phyloP scores from a whole-genome alignment of 1,284 basidiomycete species.

The Phellopilus nigrolimitatus region DNA sequence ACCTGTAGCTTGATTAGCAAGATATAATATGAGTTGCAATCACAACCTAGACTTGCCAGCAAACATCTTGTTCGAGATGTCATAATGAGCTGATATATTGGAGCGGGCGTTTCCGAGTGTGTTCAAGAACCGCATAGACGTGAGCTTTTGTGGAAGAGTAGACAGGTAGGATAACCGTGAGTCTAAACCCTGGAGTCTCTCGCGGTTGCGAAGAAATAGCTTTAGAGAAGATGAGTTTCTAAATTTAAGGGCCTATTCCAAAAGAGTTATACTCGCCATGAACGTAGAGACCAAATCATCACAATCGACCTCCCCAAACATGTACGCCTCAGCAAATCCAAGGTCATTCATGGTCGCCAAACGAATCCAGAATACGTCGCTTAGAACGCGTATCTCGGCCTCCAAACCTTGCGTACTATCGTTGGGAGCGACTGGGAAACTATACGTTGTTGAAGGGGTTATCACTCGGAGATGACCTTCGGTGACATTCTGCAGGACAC shows the following conservation, averaged over 20 bases:
- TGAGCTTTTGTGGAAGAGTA: slow-evolving; percentile 52
- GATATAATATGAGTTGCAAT: no score
- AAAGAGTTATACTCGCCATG: slow-evolving; percentile 36
- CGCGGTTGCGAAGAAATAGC: slow-evolving; percentile 65
- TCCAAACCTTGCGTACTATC: not conserved
- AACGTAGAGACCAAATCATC: slow-evolving; percentile 61
- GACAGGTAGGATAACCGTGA: slow-evolving; percentile 48
- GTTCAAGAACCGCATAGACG: slow-evolving; percentile 57
- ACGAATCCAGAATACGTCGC: slow-evolving; percentile 65
- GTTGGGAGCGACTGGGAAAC: slow-evolving; percentile 36
- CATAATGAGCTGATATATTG: slow-evolving; percentile 76
- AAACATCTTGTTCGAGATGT: slow-evolving; percentile 62
- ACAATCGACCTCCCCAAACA: slow-evolving; percentile 68
- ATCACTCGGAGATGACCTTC: slow-evolving; percentile 44
- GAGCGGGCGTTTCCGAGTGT: slow-evolving; percentile 57
- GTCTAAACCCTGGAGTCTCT: slow-evolving; percentile 42
- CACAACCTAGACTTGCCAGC: no score
- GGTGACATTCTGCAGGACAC: slow-evolving; percentile 45
- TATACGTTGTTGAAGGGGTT: slow-evolving; percentile 40
- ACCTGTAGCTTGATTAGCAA: no score
- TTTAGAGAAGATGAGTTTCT: slow-evolving; percentile 24
- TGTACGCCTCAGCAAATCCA: slow-evolving; percentile 71
- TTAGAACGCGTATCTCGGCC: slow-evolving; percentile 53
- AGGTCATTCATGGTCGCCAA: slow-evolving; percentile 60
- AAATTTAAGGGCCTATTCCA: not conserved